Evolutionary conservation across 495 filamentous ascomycete species (phyloP), one percentile per base, ranked within the genome.

Genomic region (Xylaria curta): DNA sequence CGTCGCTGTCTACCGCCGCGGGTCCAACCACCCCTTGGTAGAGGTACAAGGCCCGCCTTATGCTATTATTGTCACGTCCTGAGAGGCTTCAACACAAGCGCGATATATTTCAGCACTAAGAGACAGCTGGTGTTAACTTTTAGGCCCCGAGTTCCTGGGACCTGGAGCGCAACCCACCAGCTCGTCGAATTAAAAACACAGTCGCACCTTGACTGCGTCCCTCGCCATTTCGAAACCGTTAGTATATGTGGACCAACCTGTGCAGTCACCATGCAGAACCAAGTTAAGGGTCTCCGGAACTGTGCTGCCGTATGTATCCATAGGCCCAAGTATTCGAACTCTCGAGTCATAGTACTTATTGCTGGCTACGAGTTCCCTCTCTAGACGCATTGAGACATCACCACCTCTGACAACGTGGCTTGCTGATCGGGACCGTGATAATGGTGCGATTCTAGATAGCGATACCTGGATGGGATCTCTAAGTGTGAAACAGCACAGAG

Each of bases 321-420:
- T 40, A 58, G 62, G 49, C 49, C 62, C 62, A 66, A 46, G 61
- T 66, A 46, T 21, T 71, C 60, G 60, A 71, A 65, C 61, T 49
- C 44, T 74, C 58, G 61, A 65, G 69, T 44, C 69, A 65, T 65
- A 38, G 21, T 47, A 47, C 54, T 60, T 49, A 71, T 28, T 74
- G 75, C 76, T 79, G 56, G 75, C 77, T 79, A 74, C 75, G 74
- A 74, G 73, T 71, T 19, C 6, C 59, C 72, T 62, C 67, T 74
- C 66, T 72, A 62, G 72, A 56, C 76, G 73, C 72, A 73, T 78
- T 72, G 74, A 69, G 68, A 73, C 56, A 72, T 70, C 63, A 75
- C 72, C 69, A 53, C 72, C 69, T 73, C 72, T 76, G 73, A 76
- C 77, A 74, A 79, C 75, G 77, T 79, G 77, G 77, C 77, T 78